Base-by-base conservation (phyloP, 441 rosid species). In the Lepidium campestre region DNA sequence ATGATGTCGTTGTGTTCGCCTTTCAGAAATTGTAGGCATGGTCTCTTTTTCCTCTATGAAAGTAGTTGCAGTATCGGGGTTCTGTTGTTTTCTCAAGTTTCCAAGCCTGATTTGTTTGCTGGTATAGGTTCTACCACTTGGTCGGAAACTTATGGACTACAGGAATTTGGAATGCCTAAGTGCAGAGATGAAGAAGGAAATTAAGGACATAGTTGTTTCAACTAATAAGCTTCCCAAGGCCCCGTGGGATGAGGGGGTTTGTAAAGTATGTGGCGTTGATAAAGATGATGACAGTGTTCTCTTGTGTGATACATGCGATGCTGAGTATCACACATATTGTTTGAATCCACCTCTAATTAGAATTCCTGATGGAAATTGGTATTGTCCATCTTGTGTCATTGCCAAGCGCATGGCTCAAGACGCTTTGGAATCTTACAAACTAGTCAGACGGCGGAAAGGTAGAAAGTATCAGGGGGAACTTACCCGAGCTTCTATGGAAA, bases 201-300 rank as follows among this genome's bases (percentile, higher is more conserved):
- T 94, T 39, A 85, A 83, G 71, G 85, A 82, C 73, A 54, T 86
- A 76, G 73, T 87, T 74, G 86, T 84, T 78, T 82, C 83, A 17
- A 53, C 79, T 53, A 84, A 77, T 72, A 81, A 83, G 68, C 86
- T 89, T 54, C 99, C 97, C 34, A 94, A 88, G 79, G 97, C 97
- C 40, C 97, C 99, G 19, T 94, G 99, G 99, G 97, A 94, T 77
- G 99, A 94, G 72, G 99, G 97, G 62, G 86, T 94, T 61, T 94
- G 99, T 81, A 91, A 94, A 88, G 90, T 91, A 55, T 94, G 99
- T 46, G 99, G 99, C 56, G 81, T 91, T 46, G 99, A 94, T 81
- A 94, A 80, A 84, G 97, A 94, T 75, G 99, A 94, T 77, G 92
- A 91, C 77, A 94, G 97, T 73, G 99, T 94, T 71, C 91, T 94